A percentile compares a stretch with the other conserved stretches of the same genome.
Conservation (phyloP, 495 filamentous ascomycete species). For the Margaritispora aquatica region DNA sequence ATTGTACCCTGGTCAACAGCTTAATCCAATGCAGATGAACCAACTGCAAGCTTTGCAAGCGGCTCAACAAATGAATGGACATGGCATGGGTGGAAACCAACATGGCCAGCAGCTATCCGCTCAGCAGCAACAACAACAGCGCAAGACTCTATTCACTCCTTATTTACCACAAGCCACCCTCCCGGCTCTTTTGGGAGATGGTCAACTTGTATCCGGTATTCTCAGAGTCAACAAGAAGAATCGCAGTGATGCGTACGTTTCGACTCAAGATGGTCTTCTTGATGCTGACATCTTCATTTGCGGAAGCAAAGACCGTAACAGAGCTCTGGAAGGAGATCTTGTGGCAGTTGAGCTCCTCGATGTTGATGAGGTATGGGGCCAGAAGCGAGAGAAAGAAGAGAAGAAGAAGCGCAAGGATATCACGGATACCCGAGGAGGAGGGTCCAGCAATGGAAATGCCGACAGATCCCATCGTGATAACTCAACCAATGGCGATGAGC, state of each 20-base stretch:
- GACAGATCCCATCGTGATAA: constrained; percentile 43
- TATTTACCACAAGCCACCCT: constrained; percentile 94
- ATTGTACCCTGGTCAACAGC: constrained; percentile 75
- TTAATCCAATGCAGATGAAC: constrained; percentile 82
- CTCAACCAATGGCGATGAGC: constrained; percentile 56
- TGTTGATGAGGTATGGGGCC: constrained; percentile 96
- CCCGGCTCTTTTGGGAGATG: constrained; percentile 83
- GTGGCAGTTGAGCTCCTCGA: constrained; percentile 95
- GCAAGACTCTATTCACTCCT: constrained; percentile 97
- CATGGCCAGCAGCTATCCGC: constrained; percentile 59
- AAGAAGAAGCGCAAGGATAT: constrained; percentile 99
- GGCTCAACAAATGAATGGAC: constrained; percentile 76
- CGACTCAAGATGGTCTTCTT: constrained; percentile 75
- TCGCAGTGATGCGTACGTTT: constrained; percentile 94
- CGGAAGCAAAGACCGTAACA: constrained; percentile 95
- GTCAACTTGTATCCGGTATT: constrained; percentile 92
- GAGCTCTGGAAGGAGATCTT: constrained; percentile 90
- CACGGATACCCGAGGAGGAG: constrained; percentile 75
- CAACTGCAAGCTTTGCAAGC: constrained; percentile 90
- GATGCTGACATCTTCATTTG: constrained; percentile 99
- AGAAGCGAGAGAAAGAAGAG: constrained; percentile 98
- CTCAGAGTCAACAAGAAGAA: constrained; percentile 99
- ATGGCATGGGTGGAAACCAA: constrained; percentile 68
- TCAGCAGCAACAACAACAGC: constrained; percentile 81
- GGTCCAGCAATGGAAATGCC: constrained; percentile 63